Conservation (phyloP, 2,329 filamentous ascomycete genomes). For the Xylariomycetidae sp. region DNA sequence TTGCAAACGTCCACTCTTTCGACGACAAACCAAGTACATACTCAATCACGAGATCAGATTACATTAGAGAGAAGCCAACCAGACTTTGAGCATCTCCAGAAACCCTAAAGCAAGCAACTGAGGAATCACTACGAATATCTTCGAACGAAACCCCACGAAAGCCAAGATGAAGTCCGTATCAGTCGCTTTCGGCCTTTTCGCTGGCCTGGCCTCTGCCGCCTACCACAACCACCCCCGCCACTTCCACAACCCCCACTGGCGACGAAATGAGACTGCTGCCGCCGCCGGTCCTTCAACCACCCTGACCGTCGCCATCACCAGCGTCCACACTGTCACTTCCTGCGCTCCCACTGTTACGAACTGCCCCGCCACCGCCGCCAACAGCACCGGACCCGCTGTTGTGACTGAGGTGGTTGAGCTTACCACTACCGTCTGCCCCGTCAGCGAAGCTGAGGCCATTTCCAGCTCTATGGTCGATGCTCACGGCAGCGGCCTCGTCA, state of each 20-base stretch:
- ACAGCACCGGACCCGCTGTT: constrained; percentile 22
- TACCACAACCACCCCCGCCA: constrained; percentile 27
- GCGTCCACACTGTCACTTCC: constrained; percentile 26
- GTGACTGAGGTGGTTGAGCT: constrained; percentile 32
- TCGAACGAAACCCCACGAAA: constrained; percentile 4
- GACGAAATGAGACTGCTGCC: constrained; percentile 22
- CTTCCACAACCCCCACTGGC: constrained; percentile 23
- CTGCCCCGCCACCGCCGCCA: constrained; percentile 24
- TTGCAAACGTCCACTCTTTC: constrained; percentile 27
- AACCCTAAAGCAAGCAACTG: too few relatives aligned
- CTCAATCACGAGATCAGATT: constrained; percentile 21
- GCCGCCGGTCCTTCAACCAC: constrained; percentile 20
- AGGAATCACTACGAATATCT: too few relatives aligned
- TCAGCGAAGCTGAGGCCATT: constrained; percentile 24
- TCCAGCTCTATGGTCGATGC: constrained; percentile 26
- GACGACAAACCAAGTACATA: constrained; percentile 24
- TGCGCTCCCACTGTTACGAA: constrained; percentile 30
- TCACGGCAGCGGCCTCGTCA: constrained; percentile 27
- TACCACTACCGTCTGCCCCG: constrained; percentile 33
- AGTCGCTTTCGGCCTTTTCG: constrained; percentile 27
- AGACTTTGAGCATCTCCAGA: too few relatives aligned
- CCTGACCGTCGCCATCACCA: constrained; percentile 26
- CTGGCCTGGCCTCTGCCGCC: constrained; percentile 26
- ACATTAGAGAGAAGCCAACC: constrained; percentile 11
- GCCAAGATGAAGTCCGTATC: constrained; percentile 30